Conservation (phyloP, 306 rosid species). For the Quercus mongolica region DNA sequence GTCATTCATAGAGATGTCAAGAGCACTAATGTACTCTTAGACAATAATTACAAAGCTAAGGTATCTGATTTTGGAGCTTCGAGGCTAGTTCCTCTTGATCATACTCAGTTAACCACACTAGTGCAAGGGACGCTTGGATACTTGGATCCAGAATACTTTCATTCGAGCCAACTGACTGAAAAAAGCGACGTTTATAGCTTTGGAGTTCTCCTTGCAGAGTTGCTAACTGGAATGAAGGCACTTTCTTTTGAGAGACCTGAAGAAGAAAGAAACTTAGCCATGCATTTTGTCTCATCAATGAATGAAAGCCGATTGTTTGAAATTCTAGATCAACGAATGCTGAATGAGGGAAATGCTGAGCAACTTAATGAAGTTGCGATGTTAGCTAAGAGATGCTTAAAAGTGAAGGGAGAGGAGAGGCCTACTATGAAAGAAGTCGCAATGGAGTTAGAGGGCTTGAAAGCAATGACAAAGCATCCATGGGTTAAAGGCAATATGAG, state of each 20-base stretch:
- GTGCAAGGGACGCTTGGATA: conserved; percentile 55
- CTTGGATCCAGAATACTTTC: conserved; percentile 40
- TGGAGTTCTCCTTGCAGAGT: conserved; percentile 45
- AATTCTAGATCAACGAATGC: conserved; percentile 23
- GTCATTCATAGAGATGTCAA: conserved; percentile 50
- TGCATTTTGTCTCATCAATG: conserved; percentile 25
- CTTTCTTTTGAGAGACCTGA: conserved; percentile 15
- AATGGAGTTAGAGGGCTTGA: conserved; percentile 35
- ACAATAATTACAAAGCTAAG: conserved; percentile 25
- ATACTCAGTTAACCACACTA: conserved; percentile 27
- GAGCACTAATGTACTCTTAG: conserved; percentile 40
- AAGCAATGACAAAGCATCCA: background rate
- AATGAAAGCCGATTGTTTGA: conserved; percentile 11
- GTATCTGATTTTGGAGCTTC: conserved; percentile 53
- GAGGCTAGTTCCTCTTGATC: conserved; percentile 37
- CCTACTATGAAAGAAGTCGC: conserved; percentile 48
- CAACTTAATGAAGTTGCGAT: conserved; percentile 24
- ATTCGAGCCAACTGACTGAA: conserved; percentile 42
- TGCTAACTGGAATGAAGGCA: conserved; percentile 34
- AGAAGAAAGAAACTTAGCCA: conserved; percentile 19
- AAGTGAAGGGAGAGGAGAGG: conserved; percentile 37
- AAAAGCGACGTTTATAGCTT: conserved; percentile 78
- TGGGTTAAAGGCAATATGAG: background rate
- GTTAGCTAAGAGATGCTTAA: conserved; percentile 28
- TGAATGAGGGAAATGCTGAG: conserved; percentile 14